These are phyloP conservation scores for Quercus parvula DNA, from an alignment of 306 rosid species.

Conservation along the genomic window DNA sequence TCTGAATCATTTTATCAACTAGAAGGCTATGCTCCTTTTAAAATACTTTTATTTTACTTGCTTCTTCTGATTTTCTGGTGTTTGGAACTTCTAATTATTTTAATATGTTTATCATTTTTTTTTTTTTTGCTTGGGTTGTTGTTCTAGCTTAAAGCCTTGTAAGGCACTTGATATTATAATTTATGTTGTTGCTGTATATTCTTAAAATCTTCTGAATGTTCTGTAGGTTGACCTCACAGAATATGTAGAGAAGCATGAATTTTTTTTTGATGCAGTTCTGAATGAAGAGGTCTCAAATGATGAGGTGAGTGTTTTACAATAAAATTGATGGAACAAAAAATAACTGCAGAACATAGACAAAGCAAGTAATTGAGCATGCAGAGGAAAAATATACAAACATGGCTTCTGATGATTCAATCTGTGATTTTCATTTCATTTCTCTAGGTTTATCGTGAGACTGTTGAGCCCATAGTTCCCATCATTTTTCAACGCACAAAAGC, in stretches of 20 bases:
- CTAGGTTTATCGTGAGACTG: slow-evolving; percentile 94
- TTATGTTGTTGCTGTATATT: slow-evolving; percentile 9
- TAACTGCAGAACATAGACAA: neutral
- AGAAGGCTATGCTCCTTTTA: neutral
- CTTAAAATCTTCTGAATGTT: slow-evolving; percentile 22
- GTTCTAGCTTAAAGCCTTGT: neutral
- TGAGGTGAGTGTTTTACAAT: slow-evolving; percentile 52
- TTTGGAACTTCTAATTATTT: neutral
- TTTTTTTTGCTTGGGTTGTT: neutral
- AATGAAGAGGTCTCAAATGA: slow-evolving; percentile 96
- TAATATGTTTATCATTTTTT: neutral
- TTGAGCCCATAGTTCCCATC: slow-evolving; percentile 98
- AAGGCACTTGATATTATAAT: slow-evolving; percentile 4
- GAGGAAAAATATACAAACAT: neutral
- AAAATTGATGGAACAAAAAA: slow-evolving; percentile 8
- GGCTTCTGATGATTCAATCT: neutral
- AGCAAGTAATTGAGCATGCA: neutral
- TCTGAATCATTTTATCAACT: neutral
- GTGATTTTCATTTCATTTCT: slow-evolving; percentile 9
- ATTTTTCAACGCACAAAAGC: slow-evolving; percentile 97
- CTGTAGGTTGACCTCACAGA: slow-evolving; percentile 95
- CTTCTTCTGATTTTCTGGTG: neutral
- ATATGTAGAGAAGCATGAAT: slow-evolving; percentile 89
- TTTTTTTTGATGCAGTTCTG: slow-evolving; percentile 96
- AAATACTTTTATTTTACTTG: neutral